Conservation (phyloP, 768 basidiomycete genomes). For the Asterophora parasitica region DNA sequence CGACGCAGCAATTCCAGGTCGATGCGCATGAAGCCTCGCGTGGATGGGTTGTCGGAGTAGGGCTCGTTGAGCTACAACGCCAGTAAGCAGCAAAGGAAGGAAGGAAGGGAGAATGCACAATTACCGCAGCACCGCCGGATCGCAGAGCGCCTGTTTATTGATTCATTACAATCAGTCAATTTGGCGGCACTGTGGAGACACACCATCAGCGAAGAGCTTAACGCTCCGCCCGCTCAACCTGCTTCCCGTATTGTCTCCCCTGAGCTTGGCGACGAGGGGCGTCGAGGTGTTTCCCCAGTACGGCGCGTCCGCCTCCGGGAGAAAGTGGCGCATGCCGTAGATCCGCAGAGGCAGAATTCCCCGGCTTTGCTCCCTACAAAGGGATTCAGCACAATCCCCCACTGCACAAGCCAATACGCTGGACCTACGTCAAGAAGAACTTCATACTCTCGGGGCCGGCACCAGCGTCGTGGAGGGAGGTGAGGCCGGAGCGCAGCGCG, state of each 20-base stretch:
- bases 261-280: constrained; percentile 33
- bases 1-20: constrained; percentile 46
- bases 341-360: constrained; percentile 32
- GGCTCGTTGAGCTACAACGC: constrained; percentile 52
- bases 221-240: constrained; percentile 53
- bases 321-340: constrained; percentile 55
- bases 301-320: constrained; percentile 34
- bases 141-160: constrained; percentile 53
- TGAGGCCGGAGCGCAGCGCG: constrained; percentile 54
- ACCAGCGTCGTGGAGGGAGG: constrained; percentile 68
- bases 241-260: constrained; percentile 30
- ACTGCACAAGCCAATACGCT: too few species aligned
- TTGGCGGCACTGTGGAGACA: constrained; percentile 5
- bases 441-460: constrained; percentile 46
- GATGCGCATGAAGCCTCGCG: constrained; percentile 58
- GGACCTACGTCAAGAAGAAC: constrained; percentile 49
- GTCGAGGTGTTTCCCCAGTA: constrained; percentile 56
- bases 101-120: neutral
- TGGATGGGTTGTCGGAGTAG: constrained; percentile 58
- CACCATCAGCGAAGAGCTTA: constrained; percentile 54
- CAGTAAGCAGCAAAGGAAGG: neutral
- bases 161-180: constrained; percentile 1
- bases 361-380: neutral
- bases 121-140: constrained; percentile 65
- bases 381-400: too few species aligned